Conservation (phyloP, 2,329 filamentous ascomycete species). For the Exophiala aquamarina region DNA sequence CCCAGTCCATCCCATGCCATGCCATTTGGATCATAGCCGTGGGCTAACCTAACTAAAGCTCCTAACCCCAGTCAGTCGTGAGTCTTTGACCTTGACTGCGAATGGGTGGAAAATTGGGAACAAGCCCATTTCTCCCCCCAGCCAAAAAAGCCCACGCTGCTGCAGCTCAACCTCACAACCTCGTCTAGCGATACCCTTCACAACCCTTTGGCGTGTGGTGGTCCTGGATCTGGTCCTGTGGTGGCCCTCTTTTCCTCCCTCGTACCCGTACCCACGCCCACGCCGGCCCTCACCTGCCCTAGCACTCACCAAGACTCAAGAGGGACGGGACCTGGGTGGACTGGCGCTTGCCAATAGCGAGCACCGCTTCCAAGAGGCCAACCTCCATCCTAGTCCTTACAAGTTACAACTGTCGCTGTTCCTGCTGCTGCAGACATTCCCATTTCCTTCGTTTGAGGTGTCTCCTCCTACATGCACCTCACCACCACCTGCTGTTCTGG, state of each 20-base stretch:
- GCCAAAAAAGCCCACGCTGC: slow-evolving; percentile 15
- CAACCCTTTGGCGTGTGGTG: no score
- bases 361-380: slow-evolving; percentile 12
- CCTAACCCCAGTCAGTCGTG: no score
- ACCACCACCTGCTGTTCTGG: slow-evolving; percentile 5
- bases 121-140: background rate
- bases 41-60: background rate
- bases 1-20: no score
- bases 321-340: no score
- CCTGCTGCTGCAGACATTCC: slow-evolving; percentile 16
- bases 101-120: slow-evolving; percentile 4
- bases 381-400: slow-evolving; percentile 20
- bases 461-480: slow-evolving; percentile 10
- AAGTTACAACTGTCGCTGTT: slow-evolving; percentile 17
- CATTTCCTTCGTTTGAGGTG: slow-evolving; percentile 12
- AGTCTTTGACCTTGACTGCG: background rate
- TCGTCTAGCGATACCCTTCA: slow-evolving; percentile 16
- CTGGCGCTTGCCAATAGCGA: slow-evolving; percentile 1
- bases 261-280: no score
- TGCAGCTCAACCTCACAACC: slow-evolving; percentile 19
- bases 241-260: no score
- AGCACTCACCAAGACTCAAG: no score
- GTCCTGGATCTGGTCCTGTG: no score
- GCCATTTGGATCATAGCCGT: background rate
- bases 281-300: slow-evolving; percentile 14